These are phyloP conservation scores for Porogramme epimiltina DNA, from an alignment of 1,284 basidiomycete genomes.

Conservation along the genomic window DNA sequence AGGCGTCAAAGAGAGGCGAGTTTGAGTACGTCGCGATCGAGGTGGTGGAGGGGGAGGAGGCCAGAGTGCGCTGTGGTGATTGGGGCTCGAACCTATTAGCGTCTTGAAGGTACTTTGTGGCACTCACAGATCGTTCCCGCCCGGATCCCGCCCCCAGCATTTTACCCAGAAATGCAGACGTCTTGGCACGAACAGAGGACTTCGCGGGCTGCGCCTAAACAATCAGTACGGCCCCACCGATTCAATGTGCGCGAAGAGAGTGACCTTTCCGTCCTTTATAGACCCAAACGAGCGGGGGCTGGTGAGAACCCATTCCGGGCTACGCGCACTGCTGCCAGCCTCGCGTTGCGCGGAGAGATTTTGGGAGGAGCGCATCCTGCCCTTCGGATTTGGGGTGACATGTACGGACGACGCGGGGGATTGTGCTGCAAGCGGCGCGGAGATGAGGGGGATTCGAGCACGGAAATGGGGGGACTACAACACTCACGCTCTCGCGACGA, in stretches of 20 bases:
- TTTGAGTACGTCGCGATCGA: constrained; percentile 34
- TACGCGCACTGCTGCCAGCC: constrained; percentile 17
- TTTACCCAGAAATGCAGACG: constrained; percentile 75
- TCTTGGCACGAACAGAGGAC: constrained; percentile 72
- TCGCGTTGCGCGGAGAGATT: constrained; percentile 17
- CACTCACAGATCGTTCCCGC: constrained; percentile 70
- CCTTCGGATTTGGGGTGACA: constrained; percentile 21
- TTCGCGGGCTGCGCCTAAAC: constrained; percentile 43
- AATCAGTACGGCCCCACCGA: neutral
- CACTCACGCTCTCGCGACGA: constrained; percentile 42
- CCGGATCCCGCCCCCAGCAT: constrained; percentile 67
- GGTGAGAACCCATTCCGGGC: constrained; percentile 54
- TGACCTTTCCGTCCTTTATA: constrained; percentile 46
- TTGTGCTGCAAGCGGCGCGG: constrained; percentile 14
- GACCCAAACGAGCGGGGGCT: constrained; percentile 35
- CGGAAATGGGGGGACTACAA: neutral
- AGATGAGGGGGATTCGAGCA: constrained; percentile 8
- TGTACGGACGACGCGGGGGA: constrained; percentile 16
- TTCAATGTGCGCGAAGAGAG: constrained; percentile 31
- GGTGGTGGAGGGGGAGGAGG: constrained; percentile 37
- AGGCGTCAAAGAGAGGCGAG: constrained; percentile 46
- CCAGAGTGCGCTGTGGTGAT: constrained; percentile 45
- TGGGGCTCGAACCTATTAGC: constrained; percentile 8
- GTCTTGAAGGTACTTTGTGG: constrained; percentile 8
- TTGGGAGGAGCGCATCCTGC: constrained; percentile 22